phyloP scores from a whole-genome alignment of 352 stramenopile genomes.

The Globisporangium carolinianum region DNA sequence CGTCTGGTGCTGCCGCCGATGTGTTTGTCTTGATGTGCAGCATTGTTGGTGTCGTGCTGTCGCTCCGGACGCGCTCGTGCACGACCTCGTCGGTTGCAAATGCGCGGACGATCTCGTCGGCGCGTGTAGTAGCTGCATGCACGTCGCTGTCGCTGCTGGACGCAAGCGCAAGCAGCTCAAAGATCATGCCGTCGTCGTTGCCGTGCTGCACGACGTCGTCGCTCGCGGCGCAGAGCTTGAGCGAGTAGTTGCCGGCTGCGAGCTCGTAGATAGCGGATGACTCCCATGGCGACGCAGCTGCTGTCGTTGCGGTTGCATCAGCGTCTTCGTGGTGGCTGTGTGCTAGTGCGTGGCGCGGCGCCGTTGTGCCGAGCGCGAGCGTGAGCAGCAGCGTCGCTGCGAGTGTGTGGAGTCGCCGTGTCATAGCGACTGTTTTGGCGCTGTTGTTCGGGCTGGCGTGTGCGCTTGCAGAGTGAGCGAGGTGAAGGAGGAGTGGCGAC shows the following conservation, averaged over 20 bases:
- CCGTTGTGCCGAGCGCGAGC: background rate
- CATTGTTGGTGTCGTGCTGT: background rate
- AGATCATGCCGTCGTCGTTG: constrained; percentile 6
- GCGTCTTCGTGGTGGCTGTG: background rate
- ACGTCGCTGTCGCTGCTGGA: constrained; percentile 1
- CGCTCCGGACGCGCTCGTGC: constrained; percentile 2
- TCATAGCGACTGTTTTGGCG: background rate
- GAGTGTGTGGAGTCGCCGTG: background rate
- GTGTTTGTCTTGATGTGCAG: background rate
- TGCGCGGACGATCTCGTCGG: background rate
- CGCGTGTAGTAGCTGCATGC: background rate
- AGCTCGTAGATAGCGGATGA: constrained; percentile 4
- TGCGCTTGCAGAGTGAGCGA: no score
- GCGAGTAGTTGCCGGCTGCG: constrained; percentile 1
- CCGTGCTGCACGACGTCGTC: background rate
- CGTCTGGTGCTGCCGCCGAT: background rate
- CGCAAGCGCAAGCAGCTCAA: constrained; percentile 7
- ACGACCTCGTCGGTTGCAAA: constrained; percentile 4
- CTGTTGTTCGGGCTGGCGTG: no score
- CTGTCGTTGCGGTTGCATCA: background rate
- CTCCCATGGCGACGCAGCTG: constrained; percentile 2
- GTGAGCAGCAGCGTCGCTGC: background rate
- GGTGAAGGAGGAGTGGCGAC: no score
- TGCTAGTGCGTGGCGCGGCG: no score
- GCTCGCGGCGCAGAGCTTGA: constrained; percentile 5